phyloP scores from a whole-genome alignment of 2,329 filamentous ascomycete species.

The Triangularia setosa region DNA sequence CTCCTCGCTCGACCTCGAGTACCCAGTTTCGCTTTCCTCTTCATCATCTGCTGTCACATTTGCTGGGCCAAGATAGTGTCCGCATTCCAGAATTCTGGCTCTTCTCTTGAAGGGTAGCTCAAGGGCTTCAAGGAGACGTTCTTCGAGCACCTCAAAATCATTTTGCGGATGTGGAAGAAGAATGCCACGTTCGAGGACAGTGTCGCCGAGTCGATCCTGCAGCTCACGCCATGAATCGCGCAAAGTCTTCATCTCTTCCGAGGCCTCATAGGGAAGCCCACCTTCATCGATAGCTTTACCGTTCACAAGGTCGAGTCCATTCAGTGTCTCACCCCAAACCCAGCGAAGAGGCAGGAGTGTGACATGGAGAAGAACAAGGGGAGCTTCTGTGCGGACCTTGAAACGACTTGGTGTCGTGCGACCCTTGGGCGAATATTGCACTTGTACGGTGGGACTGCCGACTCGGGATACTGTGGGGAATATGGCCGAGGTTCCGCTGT shows the following conservation, averaged over 20 bases:
- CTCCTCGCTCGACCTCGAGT: slow-evolving; percentile 20
- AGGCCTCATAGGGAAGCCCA: slow-evolving; percentile 38
- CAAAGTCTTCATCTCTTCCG: slow-evolving; percentile 46
- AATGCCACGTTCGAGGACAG: slow-evolving; percentile 68
- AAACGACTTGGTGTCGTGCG: slow-evolving; percentile 54
- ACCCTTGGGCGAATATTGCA: slow-evolving; percentile 54
- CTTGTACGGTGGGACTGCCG: slow-evolving; percentile 50
- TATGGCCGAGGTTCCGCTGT: slow-evolving; percentile 30
- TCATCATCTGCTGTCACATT: slow-evolving; percentile 39
- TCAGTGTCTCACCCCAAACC: slow-evolving; percentile 57
- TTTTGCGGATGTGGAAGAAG: slow-evolving; percentile 74
- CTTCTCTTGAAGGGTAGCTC: slow-evolving; percentile 62
- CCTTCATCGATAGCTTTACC: slow-evolving; percentile 29
- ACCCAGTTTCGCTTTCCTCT: slow-evolving; percentile 42
- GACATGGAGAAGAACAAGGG: slow-evolving; percentile 73
- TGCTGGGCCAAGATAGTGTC: slow-evolving; percentile 66
- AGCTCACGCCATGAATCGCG: slow-evolving; percentile 63
- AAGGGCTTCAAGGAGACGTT: slow-evolving; percentile 69
- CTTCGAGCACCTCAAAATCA: slow-evolving; percentile 76
- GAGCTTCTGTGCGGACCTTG: slow-evolving; percentile 52
- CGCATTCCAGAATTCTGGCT: slow-evolving; percentile 70
- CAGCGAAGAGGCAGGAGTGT: slow-evolving; percentile 69
- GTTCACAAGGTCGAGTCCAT: slow-evolving; percentile 34
- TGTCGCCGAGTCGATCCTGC: slow-evolving; percentile 67
- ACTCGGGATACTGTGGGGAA: slow-evolving; percentile 51